Base-by-base conservation (phyloP, 2,329 filamentous ascomycete species). In the Lasiodiplodia theobromae region DNA sequence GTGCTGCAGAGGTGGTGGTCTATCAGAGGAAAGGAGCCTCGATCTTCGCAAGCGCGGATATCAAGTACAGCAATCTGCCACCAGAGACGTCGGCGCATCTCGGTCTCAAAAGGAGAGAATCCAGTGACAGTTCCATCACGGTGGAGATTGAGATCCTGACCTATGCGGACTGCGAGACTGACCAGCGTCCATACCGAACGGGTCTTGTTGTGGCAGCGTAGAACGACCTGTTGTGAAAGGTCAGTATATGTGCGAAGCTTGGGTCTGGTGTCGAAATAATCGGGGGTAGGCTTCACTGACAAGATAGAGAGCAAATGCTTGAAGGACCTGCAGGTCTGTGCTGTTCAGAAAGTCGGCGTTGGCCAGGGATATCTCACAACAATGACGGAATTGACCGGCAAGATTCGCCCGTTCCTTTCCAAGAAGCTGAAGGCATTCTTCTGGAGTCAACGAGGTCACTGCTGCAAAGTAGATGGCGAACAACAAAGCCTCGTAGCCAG, bases 281-380 rank as follows among this genome's bases (percentile, higher is more conserved):
- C 14, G 12, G 8, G 16, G 11, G 21, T 5, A 66, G 21, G 18
- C 2, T 34, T 11, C 37, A 73, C 83, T 79, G 82, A 91, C 88
- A 68, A 92, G 81, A 72, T 91, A 92, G 16, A 93, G 80, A 7
- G 90, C 80, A 68, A 89, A 89, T 1, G 90, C 91, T 77, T 93
- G 90, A 25, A 93, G 78, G 3, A 90, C 84, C 64, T 87, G 85
- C 10, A 91, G 74, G 69, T 93, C 90, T 1, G 87, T 86, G 16
- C 87, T 87, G 37, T 88, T 85, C 79, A 93, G 86, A 71, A 92
- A 90, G 12, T 87, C 86, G 1, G 88, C 89, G 71, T 90, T 90
- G 38, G 90, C 82, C 28, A 93, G 81, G 1, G 90, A 88, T 10
- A 68, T 68, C 37, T 68, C 67, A 25, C 47, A 56, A 51, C 67